Conservation (phyloP, 2,329 filamentous ascomycete genomes). For the Diaporthe caulivora region DNA sequence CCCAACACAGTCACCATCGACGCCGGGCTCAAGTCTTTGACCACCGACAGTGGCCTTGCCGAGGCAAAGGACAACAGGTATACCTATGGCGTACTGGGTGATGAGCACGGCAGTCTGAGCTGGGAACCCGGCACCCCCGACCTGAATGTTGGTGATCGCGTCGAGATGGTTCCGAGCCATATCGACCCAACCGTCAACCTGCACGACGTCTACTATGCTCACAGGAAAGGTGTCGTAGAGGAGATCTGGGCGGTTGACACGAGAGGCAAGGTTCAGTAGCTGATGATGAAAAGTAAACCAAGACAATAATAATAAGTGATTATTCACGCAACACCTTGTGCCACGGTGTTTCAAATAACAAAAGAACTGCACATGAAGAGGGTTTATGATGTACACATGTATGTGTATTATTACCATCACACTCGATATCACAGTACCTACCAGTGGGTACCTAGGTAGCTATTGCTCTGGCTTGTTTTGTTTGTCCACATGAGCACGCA, state of each 20-base stretch:
- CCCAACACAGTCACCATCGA: constrained; percentile 60
- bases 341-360: too few species aligned
- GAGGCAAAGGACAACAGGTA: constrained; percentile 60
- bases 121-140: constrained; percentile 56
- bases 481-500: not conserved
- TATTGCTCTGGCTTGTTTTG: too few species aligned
- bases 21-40: constrained; percentile 62
- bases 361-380: too few species aligned
- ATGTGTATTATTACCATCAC: too few species aligned
- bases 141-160: constrained; percentile 58
- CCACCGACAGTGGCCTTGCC: constrained; percentile 63
- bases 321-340: not conserved
- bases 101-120: constrained; percentile 61
- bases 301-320: not conserved
- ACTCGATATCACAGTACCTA: too few species aligned
- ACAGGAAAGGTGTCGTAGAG: constrained; percentile 60
- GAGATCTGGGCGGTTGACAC: constrained; percentile 65
- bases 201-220: constrained; percentile 63
- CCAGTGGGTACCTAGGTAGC: too few species aligned
- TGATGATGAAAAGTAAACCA: too few species aligned
- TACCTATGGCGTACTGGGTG: constrained; percentile 58
- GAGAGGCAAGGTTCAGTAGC: constrained; percentile 63
- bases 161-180: constrained; percentile 67
- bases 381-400: too few species aligned
- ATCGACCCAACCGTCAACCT: constrained; percentile 67